A percentile compares a stretch with the other conserved stretches of the same genome.
These are phyloP conservation scores for Trapa bicornis DNA, from an alignment of 345 rosid genomes.

Conservation along the genomic window DNA sequence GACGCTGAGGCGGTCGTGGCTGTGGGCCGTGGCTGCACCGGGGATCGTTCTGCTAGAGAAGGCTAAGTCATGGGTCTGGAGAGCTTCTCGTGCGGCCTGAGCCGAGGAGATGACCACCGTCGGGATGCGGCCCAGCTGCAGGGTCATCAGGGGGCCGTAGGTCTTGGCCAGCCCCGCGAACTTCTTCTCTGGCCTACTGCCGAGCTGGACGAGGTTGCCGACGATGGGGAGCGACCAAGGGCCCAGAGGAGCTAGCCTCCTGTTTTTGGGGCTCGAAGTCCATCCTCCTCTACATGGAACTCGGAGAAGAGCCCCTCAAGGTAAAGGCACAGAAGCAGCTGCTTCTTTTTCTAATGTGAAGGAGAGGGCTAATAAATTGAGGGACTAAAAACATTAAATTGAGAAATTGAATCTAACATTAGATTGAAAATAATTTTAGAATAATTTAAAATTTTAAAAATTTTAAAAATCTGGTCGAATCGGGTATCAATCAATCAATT, in stretches of 20 bases:
- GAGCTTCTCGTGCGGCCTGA: not conserved
- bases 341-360: too few species aligned
- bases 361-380: too few species aligned
- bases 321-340: slow-evolving; percentile 5
- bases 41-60: slow-evolving; percentile 10
- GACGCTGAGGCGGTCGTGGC: slow-evolving; percentile 5
- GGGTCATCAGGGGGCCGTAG: not conserved
- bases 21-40: slow-evolving; percentile 4
- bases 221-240: slow-evolving; percentile 15
- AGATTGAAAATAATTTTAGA: too few species aligned
- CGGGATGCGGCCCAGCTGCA: not conserved
- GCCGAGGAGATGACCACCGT: not conserved
- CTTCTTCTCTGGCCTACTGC: slow-evolving; percentile 22
- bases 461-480: too few species aligned
- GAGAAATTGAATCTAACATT: too few species aligned
- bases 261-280: not conserved
- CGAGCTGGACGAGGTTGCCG: slow-evolving; percentile 20
- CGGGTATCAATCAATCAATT: too few species aligned
- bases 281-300: not conserved
- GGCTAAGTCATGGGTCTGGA: not conserved
- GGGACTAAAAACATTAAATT: too few species aligned
- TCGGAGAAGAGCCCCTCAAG: slow-evolving; percentile 3
- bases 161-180: slow-evolving; percentile 15
- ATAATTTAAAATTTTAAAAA: too few species aligned
- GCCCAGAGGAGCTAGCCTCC: slow-evolving; percentile 20